Percentiles rank a stretch among this genome's conserved stretches.
Conservation (phyloP, 495 filamentous ascomycete genomes). For the Aspergillus nidulans region DNA sequence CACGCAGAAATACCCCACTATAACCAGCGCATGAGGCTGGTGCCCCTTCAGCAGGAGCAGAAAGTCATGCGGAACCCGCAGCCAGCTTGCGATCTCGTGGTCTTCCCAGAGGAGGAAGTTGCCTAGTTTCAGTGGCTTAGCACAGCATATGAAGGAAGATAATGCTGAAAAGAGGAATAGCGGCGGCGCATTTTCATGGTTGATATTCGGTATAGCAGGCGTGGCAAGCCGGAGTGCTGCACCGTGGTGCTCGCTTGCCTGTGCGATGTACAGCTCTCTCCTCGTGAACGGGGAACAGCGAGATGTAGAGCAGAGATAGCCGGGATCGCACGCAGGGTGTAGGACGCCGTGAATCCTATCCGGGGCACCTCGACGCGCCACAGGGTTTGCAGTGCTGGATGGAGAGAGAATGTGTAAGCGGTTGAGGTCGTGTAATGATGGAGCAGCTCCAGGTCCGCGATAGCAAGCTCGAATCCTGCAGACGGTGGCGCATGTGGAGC, state of each 20-base stretch:
- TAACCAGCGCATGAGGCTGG: slow-evolving; percentile 22
- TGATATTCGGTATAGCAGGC: slow-evolving; percentile 19
- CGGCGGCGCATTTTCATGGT: slow-evolving; percentile 22
- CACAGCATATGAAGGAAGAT: background rate
- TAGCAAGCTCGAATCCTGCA: background rate
- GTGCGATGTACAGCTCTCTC: slow-evolving; percentile 12
- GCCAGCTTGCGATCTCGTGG: background rate
- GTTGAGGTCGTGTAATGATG: slow-evolving; percentile 37
- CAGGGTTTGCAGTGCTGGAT: slow-evolving; percentile 25
- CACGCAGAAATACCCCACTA: slow-evolving; percentile 30
- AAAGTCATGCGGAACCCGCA: slow-evolving; percentile 4
- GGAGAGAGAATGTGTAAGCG: slow-evolving; percentile 30
- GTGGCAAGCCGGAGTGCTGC: slow-evolving; percentile 25
- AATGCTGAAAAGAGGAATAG: slow-evolving; percentile 29
- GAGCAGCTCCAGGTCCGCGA: slow-evolving; percentile 29
- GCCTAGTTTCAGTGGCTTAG: background rate
- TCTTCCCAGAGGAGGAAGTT: too few relatives aligned
- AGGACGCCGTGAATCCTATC: slow-evolving; percentile 22
- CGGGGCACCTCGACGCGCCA: slow-evolving; percentile 29
- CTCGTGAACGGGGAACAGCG: slow-evolving; percentile 19
- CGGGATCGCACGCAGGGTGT: slow-evolving; percentile 14
- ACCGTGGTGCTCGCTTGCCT: slow-evolving; percentile 33
- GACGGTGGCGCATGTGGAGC: background rate
- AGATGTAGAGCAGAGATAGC: slow-evolving; percentile 37
- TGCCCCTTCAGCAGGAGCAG: slow-evolving; percentile 5